Base-by-base conservation (phyloP, 2,329 filamentous ascomycete genomes). In the Penicillium psychrosexuale region DNA sequence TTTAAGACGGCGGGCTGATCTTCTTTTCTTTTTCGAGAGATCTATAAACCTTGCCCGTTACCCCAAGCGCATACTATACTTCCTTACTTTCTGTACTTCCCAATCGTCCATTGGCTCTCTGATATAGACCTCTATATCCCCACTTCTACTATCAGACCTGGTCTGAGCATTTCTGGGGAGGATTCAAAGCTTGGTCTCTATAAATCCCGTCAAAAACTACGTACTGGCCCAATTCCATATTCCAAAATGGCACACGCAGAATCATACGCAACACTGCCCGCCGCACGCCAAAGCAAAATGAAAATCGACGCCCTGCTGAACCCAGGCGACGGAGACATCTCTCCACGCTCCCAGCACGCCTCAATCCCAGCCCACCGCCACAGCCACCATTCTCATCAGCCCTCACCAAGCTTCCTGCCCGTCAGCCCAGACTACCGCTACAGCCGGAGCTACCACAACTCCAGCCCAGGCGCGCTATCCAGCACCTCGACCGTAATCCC, bases 221-320 rank as follows among this genome's bases (percentile, higher is more conserved):
- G 45, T 47, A 37, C 13, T 36, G 45, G 45, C 42, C 6, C 6
- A 28, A 28, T 8, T 28, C 27, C 27, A 28, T 28, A 28, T 22
- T 43, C 51, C 33, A 50, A 36, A 47, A 65, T 63, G 59, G 59
- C 59, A n/a, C 46, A 51, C 24, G 53, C 59, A 51, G 64, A 66
- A 40, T 53, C 56, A 47, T 58, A 57, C 44, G 46, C 56, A 47
- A 55, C 51, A 13, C 56, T 61, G 51, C 62, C 65, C 42, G 61
- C 66, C 31, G 58, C 59, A 43, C 68, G 67, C 7, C 65, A 66
- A 60, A 68, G 64, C 48, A 65, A 62, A 48, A 72, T 72, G 68
- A 69, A 66, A 37, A 72, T 72, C 52, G 67, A 71, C 56, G 63
- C 68, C 12, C 55, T 72, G 7, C 60, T 71, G 17, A 73, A 73